phyloP scores from a whole-genome alignment of 345 rosid species.

The Bruguiera sexangula region DNA sequence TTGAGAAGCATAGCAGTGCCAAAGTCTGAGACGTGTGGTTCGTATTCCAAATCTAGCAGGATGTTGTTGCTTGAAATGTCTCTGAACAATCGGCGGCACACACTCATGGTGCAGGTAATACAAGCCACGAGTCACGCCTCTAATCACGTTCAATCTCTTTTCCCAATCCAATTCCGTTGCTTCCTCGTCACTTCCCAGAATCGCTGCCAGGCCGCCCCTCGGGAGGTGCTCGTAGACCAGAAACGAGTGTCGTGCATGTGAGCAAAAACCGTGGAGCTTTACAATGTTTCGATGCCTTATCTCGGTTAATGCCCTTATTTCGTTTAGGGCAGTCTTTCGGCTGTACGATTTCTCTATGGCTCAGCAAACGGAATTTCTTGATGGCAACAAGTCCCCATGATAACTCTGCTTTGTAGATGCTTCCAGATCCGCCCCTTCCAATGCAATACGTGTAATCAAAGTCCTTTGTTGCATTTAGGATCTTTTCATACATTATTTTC shows the following conservation, averaged over 20 bases:
- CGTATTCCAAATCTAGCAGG: conserved; percentile 8
- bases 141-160: conserved; percentile 15
- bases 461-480: conserved; percentile 15
- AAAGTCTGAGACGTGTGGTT: conserved; percentile 17
- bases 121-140: conserved; percentile 11
- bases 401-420: conserved; percentile 29
- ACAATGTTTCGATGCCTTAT: conserved; percentile 43
- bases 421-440: conserved; percentile 25
- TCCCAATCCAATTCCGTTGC: conserved; percentile 25
- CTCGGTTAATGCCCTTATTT: conserved; percentile 18
- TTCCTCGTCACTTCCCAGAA: conserved; percentile 5
- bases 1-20: conserved; percentile 4
- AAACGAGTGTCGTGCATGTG: conserved; percentile 15
- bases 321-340: conserved; percentile 23
- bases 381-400: conserved; percentile 15
- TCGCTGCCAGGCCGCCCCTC: conserved; percentile 25
- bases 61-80: conserved; percentile 14
- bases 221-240: conserved; percentile 37
- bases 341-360: background rate
- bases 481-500: conserved; percentile 12
- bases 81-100: conserved; percentile 4
- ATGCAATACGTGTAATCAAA: conserved; percentile 19
- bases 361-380: conserved; percentile 14
- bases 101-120: conserved; percentile 13
- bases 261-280: conserved; percentile 34